Evolutionary conservation across 2,329 filamentous ascomycete genomes (phyloP).

Genomic region (Pseudopithomyces maydicus): DNA sequence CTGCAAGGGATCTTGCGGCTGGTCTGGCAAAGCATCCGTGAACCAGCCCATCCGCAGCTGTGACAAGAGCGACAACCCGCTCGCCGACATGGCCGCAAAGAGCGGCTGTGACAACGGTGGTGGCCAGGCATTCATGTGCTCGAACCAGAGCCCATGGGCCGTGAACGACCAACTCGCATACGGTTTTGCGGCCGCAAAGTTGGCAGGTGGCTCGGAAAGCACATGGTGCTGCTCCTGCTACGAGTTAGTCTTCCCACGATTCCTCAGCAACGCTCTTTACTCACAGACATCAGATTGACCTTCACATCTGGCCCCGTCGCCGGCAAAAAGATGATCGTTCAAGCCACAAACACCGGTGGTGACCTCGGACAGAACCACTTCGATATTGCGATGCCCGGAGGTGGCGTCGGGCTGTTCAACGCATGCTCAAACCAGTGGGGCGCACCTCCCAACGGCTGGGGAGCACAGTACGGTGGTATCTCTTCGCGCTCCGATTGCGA

Average conservation of each 20-base stretch:
- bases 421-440: slow-evolving; percentile 40
- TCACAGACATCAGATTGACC: slow-evolving; percentile 50
- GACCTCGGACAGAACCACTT: slow-evolving; percentile 45
- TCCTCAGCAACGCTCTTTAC: not conserved
- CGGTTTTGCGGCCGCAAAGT: slow-evolving; percentile 67
- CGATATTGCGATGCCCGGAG: slow-evolving; percentile 45
- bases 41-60: slow-evolving; percentile 60
- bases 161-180: slow-evolving; percentile 64
- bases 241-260: slow-evolving; percentile 41
- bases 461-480: slow-evolving; percentile 42
- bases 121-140: slow-evolving; percentile 63
- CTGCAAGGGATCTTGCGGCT: slow-evolving; percentile 71
- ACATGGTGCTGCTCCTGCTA: slow-evolving; percentile 71
- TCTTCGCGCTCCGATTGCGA: slow-evolving; percentile 38
- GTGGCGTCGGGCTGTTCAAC: slow-evolving; percentile 44
- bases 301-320: slow-evolving; percentile 61
- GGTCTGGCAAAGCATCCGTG: slow-evolving; percentile 63
- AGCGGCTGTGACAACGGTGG: slow-evolving; percentile 61
- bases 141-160: slow-evolving; percentile 66
- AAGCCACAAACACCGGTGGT: slow-evolving; percentile 65
- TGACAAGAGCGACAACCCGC: slow-evolving; percentile 60
- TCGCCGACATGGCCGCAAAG: slow-evolving; percentile 56
- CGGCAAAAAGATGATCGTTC: slow-evolving; percentile 68
- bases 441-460: slow-evolving; percentile 40
- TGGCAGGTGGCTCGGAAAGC: slow-evolving; percentile 59